Evolutionary conservation across 441 rosid species (phyloP), one percentile per base, ranked within the genome.

Genomic region (Viola pubescens): DNA sequence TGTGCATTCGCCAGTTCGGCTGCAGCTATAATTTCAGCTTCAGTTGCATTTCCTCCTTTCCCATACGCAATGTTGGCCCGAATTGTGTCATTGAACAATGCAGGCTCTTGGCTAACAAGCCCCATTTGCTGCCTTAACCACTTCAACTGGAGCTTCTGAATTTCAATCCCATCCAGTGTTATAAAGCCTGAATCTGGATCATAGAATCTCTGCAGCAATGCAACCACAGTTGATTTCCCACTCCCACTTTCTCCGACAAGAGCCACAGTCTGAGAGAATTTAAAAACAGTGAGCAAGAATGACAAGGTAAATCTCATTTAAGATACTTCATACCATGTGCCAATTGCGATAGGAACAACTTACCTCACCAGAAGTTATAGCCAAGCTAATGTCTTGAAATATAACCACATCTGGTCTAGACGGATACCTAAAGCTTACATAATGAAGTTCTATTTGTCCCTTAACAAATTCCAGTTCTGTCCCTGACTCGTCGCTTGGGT

Each of bases 241-340:
- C 85, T 66, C 39, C 90, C 88, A 43, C 90, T 87, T 58, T 87
- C 90, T 63, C 88, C 94, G 14, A 87, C 90, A 61, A 84, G 62
- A 71, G 90, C 91, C 50, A 82, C 79, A 14, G 83, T 77, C 94
- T 84, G 48, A 45, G 4, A 45, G 9, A 45, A 6, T 1, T 4
- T 8, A 0, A 5, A 45, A 8, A 3, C 48, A 5, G 4, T 45
- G 11, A 45, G 1, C 11, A 45, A 7, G 11, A 7, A 4, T 45
- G 10, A 3, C 11, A 6, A 45, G 1, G 9, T 45, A n/a, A 8
- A 7, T 1, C 48, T 45, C 2, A 43, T 43, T 43, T 43, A 16
- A 0, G 19, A 16, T 16, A 16, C n/a, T n/a, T n/a, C n/a, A n/a
- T 16, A 16, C 0, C 1, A 1, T 16, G 19, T 16, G 19, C 19